Percentiles rank a stretch among this genome's conserved stretches.
Conservation (phyloP, 2,329 filamentous ascomycete genomes). For the Fusarium sambucinum region DNA sequence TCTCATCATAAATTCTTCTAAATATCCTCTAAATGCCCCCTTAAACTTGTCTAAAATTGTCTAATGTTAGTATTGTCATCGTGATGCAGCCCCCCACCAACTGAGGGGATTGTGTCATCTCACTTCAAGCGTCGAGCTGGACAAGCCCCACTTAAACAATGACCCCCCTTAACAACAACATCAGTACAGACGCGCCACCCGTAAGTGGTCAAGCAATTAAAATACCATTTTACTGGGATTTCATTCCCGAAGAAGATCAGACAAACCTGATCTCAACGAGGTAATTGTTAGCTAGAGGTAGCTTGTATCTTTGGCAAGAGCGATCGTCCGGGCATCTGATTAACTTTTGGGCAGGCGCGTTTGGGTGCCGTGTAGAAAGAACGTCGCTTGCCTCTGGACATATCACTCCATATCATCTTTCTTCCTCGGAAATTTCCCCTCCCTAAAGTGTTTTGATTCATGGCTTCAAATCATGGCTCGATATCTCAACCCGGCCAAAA, state of each 20-base stretch:
- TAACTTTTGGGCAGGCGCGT: slow-evolving; percentile 32
- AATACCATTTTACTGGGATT: neutral
- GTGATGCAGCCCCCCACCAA: too few relatives aligned
- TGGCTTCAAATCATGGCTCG: slow-evolving; percentile 70
- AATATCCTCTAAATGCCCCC: neutral
- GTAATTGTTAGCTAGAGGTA: slow-evolving; percentile 6
- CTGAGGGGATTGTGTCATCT: too few relatives aligned
- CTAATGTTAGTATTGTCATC: neutral
- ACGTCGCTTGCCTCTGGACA: slow-evolving; percentile 5
- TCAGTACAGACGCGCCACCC: neutral
- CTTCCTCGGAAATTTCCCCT: neutral
- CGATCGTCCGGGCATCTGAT: slow-evolving; percentile 2
- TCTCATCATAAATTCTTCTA: neutral
- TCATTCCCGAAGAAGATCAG: neutral
- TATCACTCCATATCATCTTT: neutral
- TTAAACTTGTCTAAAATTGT: neutral
- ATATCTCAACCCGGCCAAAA: slow-evolving; percentile 89
- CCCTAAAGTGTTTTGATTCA: neutral
- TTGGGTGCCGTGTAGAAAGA: slow-evolving; percentile 7
- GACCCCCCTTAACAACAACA: too few relatives aligned
- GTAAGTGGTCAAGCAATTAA: neutral
- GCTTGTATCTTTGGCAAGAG: neutral
- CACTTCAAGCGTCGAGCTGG: too few relatives aligned
- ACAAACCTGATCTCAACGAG: neutral
- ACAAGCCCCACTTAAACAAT: too few relatives aligned